Base-by-base conservation (phyloP, 805 yeast genomes). In the Pichia scutulata region DNA sequence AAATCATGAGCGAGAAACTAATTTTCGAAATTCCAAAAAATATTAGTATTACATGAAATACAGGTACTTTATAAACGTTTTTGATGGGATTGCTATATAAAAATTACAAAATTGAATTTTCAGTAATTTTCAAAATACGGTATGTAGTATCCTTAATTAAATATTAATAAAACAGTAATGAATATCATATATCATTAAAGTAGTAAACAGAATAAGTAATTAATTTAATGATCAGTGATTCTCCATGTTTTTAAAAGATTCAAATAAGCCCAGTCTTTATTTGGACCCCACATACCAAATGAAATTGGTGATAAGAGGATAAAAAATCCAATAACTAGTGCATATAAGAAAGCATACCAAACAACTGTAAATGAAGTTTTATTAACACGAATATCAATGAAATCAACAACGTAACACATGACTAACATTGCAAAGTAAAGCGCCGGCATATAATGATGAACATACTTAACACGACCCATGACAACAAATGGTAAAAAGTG, bases 381-480 rank as follows among this genome's bases (percentile, higher is more conserved):
- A 49, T 61, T 57, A 37, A 61, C 57, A 37, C 40, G 54, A 8
- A 56, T 46, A 14, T 60, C 57, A 40, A 58, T 43, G 7, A 52
- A 51, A 61, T 84, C 88, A 44, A 84, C 69, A 56, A 78, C 70
- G 66, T 80, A 86, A 50, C 79, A 80, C 57, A 81, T 74, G 28
- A 88, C 83, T 56, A 90, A 71, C 73, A 89, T 84, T 46, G 98
- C 98, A 72, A 92, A 92, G 70, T 86, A 92, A 55, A 90, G 76
- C 1, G 98, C 96, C 14, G 99, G 99, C 57, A 89, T 79, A 68
- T 92, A 92, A 67, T 92, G 99, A 70, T 92, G 99, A 33, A 92
- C 93, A 66, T 93, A 92, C 2, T 96, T 89, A 51, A 93, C 97
- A 73, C 99, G 86, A 13, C 95, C 89, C 99, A 92, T 92, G 52